These are phyloP conservation scores for Phaffia rhodozyma DNA, from an alignment of 1,284 basidiomycete species.

Conservation along the genomic window DNA sequence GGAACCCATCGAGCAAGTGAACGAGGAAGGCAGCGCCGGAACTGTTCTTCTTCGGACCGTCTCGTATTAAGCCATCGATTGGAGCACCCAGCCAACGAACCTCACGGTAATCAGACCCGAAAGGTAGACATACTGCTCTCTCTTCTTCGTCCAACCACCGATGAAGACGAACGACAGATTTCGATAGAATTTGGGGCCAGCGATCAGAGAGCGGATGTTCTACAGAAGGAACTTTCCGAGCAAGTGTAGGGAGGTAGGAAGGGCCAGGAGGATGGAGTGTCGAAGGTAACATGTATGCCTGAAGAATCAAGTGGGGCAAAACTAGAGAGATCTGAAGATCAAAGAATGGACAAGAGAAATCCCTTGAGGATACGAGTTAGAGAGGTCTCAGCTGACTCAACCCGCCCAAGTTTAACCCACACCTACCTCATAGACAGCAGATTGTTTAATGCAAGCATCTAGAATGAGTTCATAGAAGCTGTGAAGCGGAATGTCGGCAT, in stretches of 20 bases:
- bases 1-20: not conserved
- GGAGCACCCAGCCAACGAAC: slow-evolving; percentile 7
- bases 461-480: slow-evolving; percentile 7
- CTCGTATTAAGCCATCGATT: slow-evolving; percentile 6
- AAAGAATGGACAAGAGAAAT: not conserved
- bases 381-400: too few relatives aligned
- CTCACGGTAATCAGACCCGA: not conserved
- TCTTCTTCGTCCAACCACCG: not conserved
- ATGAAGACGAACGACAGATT: not conserved
- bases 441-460: slow-evolving; percentile 2
- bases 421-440: slow-evolving; percentile 14
- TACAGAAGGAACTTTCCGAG: not conserved
- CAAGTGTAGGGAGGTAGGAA: slow-evolving; percentile 5
- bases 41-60: not conserved
- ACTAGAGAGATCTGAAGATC: slow-evolving; percentile 1
- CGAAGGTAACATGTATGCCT: slow-evolving; percentile 3
- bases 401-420: not conserved
- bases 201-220: not conserved
- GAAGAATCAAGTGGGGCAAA: not conserved
- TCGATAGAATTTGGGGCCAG: not conserved
- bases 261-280: not conserved
- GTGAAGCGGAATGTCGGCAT: slow-evolving; percentile 4
- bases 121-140: not conserved
- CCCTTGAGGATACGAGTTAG: too few relatives aligned
- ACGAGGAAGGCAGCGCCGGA: not conserved